A percentile compares a stretch with the other conserved stretches of the same genome.
phyloP scores from a whole-genome alignment of 805 yeast species.

The Candida corydali region DNA sequence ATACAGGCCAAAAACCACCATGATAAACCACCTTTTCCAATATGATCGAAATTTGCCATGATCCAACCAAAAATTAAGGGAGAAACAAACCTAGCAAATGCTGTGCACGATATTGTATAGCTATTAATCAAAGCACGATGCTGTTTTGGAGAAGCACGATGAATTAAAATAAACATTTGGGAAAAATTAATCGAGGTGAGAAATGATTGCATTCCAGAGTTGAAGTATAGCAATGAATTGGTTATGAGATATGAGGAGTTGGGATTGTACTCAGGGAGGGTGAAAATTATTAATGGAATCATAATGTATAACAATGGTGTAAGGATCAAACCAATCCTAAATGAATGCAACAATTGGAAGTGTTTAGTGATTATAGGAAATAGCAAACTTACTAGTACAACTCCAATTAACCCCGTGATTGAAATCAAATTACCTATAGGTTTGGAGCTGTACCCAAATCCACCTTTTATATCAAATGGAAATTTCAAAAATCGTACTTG shows the following conservation, averaged over 20 bases:
- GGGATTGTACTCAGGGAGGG: conserved; percentile 31
- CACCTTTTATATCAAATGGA: conserved; percentile 50
- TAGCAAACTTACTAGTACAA: conserved; percentile 43
- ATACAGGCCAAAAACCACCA: conserved; percentile 27
- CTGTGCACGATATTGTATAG: conserved; percentile 49
- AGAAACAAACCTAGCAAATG: conserved; percentile 54
- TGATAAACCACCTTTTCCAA: conserved; percentile 21
- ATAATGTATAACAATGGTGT: conserved; percentile 44
- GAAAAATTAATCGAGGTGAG: conserved; percentile 49
- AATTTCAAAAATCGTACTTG: conserved; percentile 29
- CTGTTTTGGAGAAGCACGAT: conserved; percentile 49
- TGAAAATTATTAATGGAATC: conserved; percentile 46
- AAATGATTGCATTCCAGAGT: conserved; percentile 25
- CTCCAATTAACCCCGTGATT: conserved; percentile 49
- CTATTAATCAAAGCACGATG: conserved; percentile 60
- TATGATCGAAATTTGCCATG: conserved; percentile 26
- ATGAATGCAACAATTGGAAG: conserved; percentile 43
- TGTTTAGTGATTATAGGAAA: conserved; percentile 50
- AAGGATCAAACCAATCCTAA: conserved; percentile 32
- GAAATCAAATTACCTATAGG: conserved; percentile 51
- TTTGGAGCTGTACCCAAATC: conserved; percentile 44
- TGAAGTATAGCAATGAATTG: conserved; percentile 22
- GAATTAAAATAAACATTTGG: conserved; percentile 48
- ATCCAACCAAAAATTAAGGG: conserved; percentile 54
- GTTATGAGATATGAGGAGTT: conserved; percentile 19